These are phyloP conservation scores for Achaetomiella virescens DNA, from an alignment of 495 filamentous ascomycete species.

Conservation along the genomic window DNA sequence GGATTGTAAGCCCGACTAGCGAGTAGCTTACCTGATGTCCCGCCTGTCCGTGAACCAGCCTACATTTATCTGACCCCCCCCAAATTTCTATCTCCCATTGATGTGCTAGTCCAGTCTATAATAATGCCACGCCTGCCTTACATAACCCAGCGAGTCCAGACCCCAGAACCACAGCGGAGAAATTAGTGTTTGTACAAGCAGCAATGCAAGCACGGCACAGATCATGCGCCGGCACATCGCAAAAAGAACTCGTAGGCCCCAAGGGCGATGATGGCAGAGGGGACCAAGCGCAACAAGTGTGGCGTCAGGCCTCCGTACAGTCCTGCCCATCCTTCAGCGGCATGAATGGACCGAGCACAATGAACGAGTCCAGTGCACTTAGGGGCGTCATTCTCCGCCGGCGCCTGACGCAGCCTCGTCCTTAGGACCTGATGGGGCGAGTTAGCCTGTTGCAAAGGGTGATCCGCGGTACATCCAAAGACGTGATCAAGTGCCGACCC, in stretches of 20 bases:
- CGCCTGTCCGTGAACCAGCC: no score
- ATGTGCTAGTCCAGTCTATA: not conserved
- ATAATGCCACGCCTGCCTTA: no score
- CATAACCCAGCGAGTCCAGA: no score
- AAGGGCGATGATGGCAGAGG: not conserved
- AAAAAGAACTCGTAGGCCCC: not conserved
- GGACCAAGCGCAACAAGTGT: constrained; percentile 1
- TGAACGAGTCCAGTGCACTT: not conserved
- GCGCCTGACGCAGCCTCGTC: constrained; percentile 1
- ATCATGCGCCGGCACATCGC: not conserved
- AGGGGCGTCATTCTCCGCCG: not conserved
- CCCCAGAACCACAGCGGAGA: no score
- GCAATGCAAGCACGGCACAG: no score
- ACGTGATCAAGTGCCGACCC: not conserved
- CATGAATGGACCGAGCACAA: not conserved
- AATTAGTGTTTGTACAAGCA: no score
- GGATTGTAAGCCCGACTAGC: no score
- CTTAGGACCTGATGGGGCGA: not conserved
- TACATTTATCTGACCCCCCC: not conserved
- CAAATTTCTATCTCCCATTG: not conserved
- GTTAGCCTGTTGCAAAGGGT: not conserved
- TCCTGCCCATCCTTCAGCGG: not conserved
- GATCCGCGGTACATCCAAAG: not conserved
- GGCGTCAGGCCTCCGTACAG: not conserved
- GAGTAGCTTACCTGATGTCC: no score